Percentiles rank a stretch among this genome's conserved stretches.
Conservation (phyloP, 1,284 basidiomycete genomes). For the Marasmius sp. region DNA sequence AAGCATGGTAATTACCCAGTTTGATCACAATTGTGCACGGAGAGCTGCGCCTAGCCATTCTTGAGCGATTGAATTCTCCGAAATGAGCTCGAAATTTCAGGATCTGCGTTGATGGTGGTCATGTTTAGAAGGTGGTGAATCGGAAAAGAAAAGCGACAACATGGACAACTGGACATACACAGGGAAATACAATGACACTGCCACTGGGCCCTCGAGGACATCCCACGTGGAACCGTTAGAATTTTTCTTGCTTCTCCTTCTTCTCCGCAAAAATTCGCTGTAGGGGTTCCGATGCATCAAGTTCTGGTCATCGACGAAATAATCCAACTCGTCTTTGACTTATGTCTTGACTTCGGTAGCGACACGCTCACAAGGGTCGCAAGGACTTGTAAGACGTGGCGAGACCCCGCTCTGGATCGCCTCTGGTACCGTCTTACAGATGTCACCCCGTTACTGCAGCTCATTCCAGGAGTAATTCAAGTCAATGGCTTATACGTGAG, state of each 20-base stretch:
- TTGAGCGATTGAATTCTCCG: not conserved
- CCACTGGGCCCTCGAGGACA: not conserved
- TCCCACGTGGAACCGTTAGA: not conserved
- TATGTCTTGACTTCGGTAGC: conserved; percentile 28
- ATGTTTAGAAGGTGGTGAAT: not conserved
- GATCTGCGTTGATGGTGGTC: not conserved
- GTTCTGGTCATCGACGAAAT: conserved; percentile 55
- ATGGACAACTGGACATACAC: not conserved
- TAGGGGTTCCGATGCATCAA: conserved; percentile 38
- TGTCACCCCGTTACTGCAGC: conserved; percentile 43
- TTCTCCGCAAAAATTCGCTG: not conserved
- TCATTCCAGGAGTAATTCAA: conserved; percentile 36
- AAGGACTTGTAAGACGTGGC: conserved; percentile 52
- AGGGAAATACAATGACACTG: not conserved
- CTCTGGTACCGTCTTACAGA: conserved; percentile 50
- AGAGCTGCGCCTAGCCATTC: conserved; percentile 19
- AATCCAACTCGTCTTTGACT: conserved; percentile 42
- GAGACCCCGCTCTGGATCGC: conserved; percentile 53
- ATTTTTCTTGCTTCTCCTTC: not conserved
- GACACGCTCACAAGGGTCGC: conserved; percentile 32
- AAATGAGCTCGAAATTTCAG: too few species aligned
- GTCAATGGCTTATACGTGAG: conserved; percentile 32
- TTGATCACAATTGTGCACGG: conserved; percentile 77
- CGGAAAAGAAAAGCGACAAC: not conserved
- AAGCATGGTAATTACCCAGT: conserved; percentile 50